Conservation (phyloP, 2,329 filamentous ascomycete genomes). For the Ceratocystis destructans region DNA sequence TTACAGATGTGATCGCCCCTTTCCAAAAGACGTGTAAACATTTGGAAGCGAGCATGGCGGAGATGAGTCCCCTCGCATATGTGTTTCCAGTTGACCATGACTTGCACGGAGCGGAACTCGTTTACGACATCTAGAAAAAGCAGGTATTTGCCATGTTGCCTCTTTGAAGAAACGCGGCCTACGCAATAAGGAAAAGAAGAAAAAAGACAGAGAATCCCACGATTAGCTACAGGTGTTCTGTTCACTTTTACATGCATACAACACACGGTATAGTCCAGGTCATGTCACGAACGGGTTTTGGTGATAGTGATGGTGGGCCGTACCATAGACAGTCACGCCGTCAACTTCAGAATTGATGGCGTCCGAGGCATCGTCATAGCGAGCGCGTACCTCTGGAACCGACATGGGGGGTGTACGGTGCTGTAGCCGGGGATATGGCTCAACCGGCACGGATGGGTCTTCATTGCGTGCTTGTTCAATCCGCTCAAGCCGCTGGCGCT, state of each 20-base stretch:
- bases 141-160: constrained; percentile 60
- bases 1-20: constrained; percentile 75
- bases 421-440: constrained; percentile 17
- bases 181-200: constrained; percentile 25
- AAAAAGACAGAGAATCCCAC: constrained; percentile 17
- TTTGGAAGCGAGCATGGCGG: constrained; percentile 36
- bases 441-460: constrained; percentile 9
- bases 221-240: constrained; percentile 22
- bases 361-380: constrained; percentile 12
- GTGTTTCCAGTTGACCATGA: constrained; percentile 54
- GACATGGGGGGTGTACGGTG: constrained; percentile 19
- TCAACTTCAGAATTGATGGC: constrained; percentile 8
- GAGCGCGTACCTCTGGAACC: constrained; percentile 19
- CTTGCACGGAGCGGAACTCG: constrained; percentile 59
- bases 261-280: constrained; percentile 15
- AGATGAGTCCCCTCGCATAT: constrained; percentile 26
- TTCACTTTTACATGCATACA: constrained; percentile 25
- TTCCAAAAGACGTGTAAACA: constrained; percentile 52
- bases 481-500: constrained; percentile 27
- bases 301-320: constrained; percentile 13
- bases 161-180: constrained; percentile 64
- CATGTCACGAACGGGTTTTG: background rate
- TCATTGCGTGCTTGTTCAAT: constrained; percentile 25
- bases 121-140: constrained; percentile 72
- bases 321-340: constrained; percentile 24